Evolutionary conservation across 352 stramenopile genomes (phyloP).

Genomic region (Phytophthora hibernalis): DNA sequence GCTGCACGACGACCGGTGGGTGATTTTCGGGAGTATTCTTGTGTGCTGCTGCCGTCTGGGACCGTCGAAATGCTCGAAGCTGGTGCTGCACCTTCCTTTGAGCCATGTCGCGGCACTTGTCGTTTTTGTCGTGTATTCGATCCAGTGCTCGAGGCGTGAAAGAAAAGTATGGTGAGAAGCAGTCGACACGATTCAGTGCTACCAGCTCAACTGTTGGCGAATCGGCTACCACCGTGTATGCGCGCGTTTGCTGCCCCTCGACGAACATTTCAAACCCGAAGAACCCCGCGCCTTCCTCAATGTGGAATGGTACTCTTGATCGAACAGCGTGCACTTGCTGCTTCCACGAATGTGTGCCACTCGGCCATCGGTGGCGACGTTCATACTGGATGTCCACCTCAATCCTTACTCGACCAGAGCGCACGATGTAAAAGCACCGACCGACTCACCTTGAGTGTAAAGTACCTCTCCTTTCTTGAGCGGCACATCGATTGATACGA

Average conservation of each 20-base stretch:
- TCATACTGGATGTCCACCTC: slow-evolving; percentile 80
- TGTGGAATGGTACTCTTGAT: slow-evolving; percentile 58
- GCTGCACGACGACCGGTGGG: slow-evolving; percentile 44
- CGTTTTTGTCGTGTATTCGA: slow-evolving; percentile 62
- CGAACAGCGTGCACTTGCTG: slow-evolving; percentile 62
- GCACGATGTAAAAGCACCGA: slow-evolving; percentile 80
- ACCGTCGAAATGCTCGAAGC: slow-evolving; percentile 57
- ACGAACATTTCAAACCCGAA: slow-evolving; percentile 84
- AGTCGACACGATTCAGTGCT: slow-evolving; percentile 75
- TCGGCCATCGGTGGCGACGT: slow-evolving; percentile 68
- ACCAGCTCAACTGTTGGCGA: slow-evolving; percentile 60
- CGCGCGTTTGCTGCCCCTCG: slow-evolving; percentile 50
- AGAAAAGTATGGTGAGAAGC: slow-evolving; percentile 77
- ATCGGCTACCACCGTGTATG: slow-evolving; percentile 67
- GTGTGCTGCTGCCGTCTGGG: slow-evolving; percentile 27
- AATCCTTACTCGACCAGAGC: slow-evolving; percentile 56
- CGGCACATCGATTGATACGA: slow-evolving; percentile 75
- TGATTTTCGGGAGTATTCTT: slow-evolving; percentile 20
- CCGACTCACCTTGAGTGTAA: slow-evolving; percentile 66
- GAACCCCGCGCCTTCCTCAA: slow-evolving; percentile 57
- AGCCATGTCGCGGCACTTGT: slow-evolving; percentile 51
- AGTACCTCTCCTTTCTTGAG: slow-evolving; percentile 65
- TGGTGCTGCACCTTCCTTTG: slow-evolving; percentile 59
- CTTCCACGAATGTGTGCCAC: slow-evolving; percentile 57
- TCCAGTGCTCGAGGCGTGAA: slow-evolving; percentile 70